Evolutionary conservation across 495 filamentous ascomycete genomes (phyloP).

Genomic region (Hypoxylon lenormandii): DNA sequence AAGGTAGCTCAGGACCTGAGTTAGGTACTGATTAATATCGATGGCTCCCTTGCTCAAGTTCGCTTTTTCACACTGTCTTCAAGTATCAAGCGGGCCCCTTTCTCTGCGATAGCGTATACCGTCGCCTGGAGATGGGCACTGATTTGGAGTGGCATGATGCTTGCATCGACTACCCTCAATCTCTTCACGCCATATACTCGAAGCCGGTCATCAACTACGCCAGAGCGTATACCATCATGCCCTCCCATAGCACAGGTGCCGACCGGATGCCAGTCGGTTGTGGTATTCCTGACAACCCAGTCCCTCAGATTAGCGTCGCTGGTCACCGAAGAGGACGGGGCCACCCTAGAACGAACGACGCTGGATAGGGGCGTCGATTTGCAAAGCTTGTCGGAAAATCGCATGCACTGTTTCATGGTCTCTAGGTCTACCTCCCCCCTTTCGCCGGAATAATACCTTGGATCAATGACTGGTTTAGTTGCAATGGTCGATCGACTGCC

Average conservation of each 20-base stretch:
- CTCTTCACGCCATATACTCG: slow-evolving; percentile 64
- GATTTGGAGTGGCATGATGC: slow-evolving; percentile 63
- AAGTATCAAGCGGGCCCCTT: slow-evolving; percentile 62
- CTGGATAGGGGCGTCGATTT: slow-evolving; percentile 55
- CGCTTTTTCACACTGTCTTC: slow-evolving; percentile 51
- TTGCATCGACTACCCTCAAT: slow-evolving; percentile 66
- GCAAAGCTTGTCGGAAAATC: slow-evolving; percentile 60
- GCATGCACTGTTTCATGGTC: slow-evolving; percentile 55
- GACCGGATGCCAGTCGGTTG: slow-evolving; percentile 62
- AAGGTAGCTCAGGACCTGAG: no score
- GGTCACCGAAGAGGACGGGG: slow-evolving; percentile 48
- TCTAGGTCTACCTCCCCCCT: slow-evolving; percentile 60
- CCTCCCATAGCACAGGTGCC: slow-evolving; percentile 68
- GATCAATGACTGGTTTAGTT: slow-evolving; percentile 58
- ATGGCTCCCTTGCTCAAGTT: no score
- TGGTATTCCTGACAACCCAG: slow-evolving; percentile 56
- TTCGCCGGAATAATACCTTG: slow-evolving; percentile 56
- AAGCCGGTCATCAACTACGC: slow-evolving; percentile 64
- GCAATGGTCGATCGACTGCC: slow-evolving; percentile 11
- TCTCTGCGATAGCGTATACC: slow-evolving; percentile 69
- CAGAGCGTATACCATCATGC: slow-evolving; percentile 40
- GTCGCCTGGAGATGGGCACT: slow-evolving; percentile 63
- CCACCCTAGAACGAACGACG: slow-evolving; percentile 57
- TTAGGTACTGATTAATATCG: no score
- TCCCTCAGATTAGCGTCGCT: slow-evolving; percentile 50